Conservation (phyloP, 2,329 filamentous ascomycete genomes). For the Conoideocrella luteorostrata region DNA sequence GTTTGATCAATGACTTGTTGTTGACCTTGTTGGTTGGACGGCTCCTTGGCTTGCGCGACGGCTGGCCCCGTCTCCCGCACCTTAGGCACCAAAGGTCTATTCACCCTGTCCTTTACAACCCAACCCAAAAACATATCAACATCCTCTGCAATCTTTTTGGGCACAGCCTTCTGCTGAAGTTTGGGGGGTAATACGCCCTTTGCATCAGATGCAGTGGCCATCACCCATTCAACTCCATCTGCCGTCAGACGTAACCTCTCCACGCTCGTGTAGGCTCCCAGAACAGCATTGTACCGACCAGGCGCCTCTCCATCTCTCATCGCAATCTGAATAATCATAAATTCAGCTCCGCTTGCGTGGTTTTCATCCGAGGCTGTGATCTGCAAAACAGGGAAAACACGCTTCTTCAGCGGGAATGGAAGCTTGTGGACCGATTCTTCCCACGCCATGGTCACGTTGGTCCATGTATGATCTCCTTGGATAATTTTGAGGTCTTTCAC, state of each 20-base stretch:
- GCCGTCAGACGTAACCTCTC: conserved; percentile 50
- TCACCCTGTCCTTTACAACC: conserved; percentile 42
- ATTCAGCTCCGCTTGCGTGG: conserved; percentile 31
- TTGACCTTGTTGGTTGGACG: not conserved
- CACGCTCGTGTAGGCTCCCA: conserved; percentile 58
- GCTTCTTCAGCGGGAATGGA: conserved; percentile 51
- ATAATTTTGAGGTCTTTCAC: conserved; percentile 31
- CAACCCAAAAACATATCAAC: conserved; percentile 62
- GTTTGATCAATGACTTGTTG: not conserved
- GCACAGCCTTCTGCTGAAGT: conserved; percentile 58
- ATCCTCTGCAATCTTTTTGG: conserved; percentile 61
- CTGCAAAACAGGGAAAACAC: conserved; percentile 62
- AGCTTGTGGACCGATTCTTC: conserved; percentile 63
- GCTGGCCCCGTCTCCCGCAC: not conserved
- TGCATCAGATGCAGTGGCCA: conserved; percentile 70
- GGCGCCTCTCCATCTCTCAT: conserved; percentile 31
- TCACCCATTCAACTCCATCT: conserved; percentile 62
- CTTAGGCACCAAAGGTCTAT: conserved; percentile 6
- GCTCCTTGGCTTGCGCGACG: not conserved
- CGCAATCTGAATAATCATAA: conserved; percentile 52
- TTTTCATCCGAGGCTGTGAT: conserved; percentile 41
- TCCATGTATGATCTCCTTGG: conserved; percentile 36
- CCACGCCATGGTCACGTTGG: conserved; percentile 41
- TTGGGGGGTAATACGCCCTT: conserved; percentile 58
- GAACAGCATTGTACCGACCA: conserved; percentile 36